Percentiles rank a stretch among this genome's conserved stretches.
Evolutionary conservation across 257 asterid species (phyloP).

Genomic region (Nicotiana noctiflora): DNA sequence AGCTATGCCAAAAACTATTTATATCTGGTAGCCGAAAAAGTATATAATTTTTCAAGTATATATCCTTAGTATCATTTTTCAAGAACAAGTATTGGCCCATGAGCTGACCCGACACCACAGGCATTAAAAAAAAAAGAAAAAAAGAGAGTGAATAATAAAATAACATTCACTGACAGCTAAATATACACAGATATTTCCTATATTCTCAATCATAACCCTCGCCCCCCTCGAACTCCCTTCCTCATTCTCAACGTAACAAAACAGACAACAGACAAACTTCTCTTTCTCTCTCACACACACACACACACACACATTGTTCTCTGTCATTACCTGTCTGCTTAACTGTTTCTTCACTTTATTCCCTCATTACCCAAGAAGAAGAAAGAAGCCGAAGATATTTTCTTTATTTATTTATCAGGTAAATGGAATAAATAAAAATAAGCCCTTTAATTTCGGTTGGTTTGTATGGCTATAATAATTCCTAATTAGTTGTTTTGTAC

Average conservation of each 20-base stretch:
- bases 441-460: background rate
- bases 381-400: background rate
- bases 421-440: background rate
- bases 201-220: background rate
- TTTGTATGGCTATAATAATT: background rate
- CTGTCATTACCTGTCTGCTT: conserved; percentile 4
- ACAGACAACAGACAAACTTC: background rate
- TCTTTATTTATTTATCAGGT: background rate
- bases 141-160: background rate
- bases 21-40: too few species aligned
- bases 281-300: background rate
- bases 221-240: background rate
- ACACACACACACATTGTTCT: background rate
- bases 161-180: background rate
- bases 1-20: too few species aligned
- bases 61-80: too few species aligned
- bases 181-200: background rate
- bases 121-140: too few species aligned
- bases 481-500: background rate
- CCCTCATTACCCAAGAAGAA: background rate
- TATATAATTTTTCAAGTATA: too few species aligned
- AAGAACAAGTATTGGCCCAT: too few species aligned
- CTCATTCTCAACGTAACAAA: background rate
- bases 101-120: too few species aligned
- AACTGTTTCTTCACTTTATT: background rate